These are phyloP conservation scores for Xylariaceae sp. DNA, from an alignment of 2,329 filamentous ascomycete genomes.

Conservation along the genomic window DNA sequence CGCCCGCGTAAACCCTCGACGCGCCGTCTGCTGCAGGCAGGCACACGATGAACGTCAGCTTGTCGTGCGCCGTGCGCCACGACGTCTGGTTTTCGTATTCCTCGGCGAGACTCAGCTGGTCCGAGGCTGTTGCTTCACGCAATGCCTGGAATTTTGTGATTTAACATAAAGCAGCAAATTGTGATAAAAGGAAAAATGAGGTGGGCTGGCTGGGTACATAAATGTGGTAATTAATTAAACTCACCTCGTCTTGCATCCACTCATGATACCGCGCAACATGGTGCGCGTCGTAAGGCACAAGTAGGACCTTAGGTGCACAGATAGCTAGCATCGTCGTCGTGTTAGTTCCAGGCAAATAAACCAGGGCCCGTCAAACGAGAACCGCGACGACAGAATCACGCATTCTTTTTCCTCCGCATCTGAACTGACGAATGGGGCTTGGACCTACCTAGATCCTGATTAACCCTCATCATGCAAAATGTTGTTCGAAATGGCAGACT, in stretches of 20 bases:
- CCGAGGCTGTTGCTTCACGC: conserved; percentile 80
- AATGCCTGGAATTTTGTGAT: conserved; percentile 58
- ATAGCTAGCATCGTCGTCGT: conserved; percentile 50
- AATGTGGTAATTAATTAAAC: too few species aligned
- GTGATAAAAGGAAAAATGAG: too few species aligned
- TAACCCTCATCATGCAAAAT: conserved; percentile 39
- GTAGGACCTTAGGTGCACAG: conserved; percentile 59
- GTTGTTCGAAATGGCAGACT: neutral
- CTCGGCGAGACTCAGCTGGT: conserved; percentile 72
- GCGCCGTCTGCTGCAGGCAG: conserved; percentile 3
- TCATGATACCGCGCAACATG: conserved; percentile 80
- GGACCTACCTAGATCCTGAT: conserved; percentile 41
- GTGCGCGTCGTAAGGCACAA: conserved; percentile 78
- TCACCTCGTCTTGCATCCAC: conserved; percentile 84
- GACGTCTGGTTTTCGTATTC: conserved; percentile 89
- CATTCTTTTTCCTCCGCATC: too few species aligned
- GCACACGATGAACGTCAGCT: conserved; percentile 88
- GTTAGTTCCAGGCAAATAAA: neutral
- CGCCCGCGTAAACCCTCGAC: conserved; percentile 34
- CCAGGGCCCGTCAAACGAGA: neutral
- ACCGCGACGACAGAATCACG: too few species aligned
- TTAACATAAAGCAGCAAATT: too few species aligned
- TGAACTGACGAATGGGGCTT: too few species aligned
- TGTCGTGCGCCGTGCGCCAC: conserved; percentile 79
- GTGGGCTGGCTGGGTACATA: neutral